Evolutionary conservation across 2,329 filamentous ascomycete genomes (phyloP), one percentile per base, ranked within the genome.

Genomic region (Anthostomella pinea): DNA sequence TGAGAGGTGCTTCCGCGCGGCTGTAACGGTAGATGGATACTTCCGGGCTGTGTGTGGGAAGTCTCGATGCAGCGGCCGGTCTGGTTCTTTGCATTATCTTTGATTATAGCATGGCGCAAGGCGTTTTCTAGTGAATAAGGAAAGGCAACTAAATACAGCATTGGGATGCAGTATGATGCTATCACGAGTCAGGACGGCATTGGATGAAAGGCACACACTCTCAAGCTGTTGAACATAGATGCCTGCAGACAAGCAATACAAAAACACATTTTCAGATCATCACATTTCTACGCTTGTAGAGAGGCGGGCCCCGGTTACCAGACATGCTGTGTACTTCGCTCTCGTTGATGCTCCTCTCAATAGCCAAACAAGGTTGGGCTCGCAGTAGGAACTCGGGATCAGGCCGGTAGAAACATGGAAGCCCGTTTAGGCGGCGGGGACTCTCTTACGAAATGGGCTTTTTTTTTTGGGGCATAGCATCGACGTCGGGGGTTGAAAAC

Each of bases 31-130:
- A 43, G 36, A 51, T 35, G 50, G 48, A 41, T 46, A 45, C 33
- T 43, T 32, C 32, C 35, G 35, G 30, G 6, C 15, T 24, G 13
- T 9, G 33, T 33, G 30, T 17, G 30, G 39, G 39, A 18, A n/a
- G n/a, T n/a, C n/a, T n/a, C n/a, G n/a, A n/a, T n/a, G n/a, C n/a
- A n/a, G n/a, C n/a, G n/a, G n/a, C n/a, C n/a, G n/a, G n/a, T n/a
- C n/a, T 24, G 25, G 28, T 43, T 46, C 39, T 49, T 52, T 56
- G 48, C 47, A 47, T 58, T 60, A 54, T 51, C 45, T 34, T 49
- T 53, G 49, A 53, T 56, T 58, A 57, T 45, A 65, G 62, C 62
- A 64, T 52, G 62, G 63, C 59, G 62, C 54, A 57, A 51, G 63
- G 60, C 55, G 43, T 55, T 58, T 30, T 39, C 31, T 19, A 24